These are phyloP conservation scores for Ceratocystis cubensis DNA, from an alignment of 2,329 filamentous ascomycete genomes.

Conservation along the genomic window DNA sequence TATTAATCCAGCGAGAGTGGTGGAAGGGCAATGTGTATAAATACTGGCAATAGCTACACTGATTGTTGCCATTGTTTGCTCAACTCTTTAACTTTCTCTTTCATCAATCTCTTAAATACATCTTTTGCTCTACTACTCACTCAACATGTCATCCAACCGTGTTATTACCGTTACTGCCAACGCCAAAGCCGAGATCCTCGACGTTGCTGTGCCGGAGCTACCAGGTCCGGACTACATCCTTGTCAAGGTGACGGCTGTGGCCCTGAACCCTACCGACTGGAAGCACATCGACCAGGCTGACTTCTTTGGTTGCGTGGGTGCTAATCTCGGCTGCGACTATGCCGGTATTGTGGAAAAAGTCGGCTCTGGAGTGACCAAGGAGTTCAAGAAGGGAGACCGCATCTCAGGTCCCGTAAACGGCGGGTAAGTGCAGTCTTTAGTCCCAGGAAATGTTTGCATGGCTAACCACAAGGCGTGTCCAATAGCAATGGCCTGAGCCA, in stretches of 20 bases:
- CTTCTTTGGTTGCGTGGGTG: constrained; percentile 22
- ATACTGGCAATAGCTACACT: neutral
- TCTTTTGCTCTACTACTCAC: neutral
- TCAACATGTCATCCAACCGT: constrained; percentile 16
- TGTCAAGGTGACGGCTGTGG: constrained; percentile 29
- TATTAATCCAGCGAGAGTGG: too few relatives aligned
- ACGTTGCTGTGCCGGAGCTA: constrained; percentile 22
- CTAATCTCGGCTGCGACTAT: constrained; percentile 35
- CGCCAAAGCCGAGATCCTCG: constrained; percentile 27
- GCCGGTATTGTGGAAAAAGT: constrained; percentile 37
- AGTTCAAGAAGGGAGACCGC: constrained; percentile 37
- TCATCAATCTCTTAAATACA: neutral
- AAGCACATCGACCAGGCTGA: constrained; percentile 27
- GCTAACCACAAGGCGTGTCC: neutral
- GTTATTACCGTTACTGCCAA: constrained; percentile 9
- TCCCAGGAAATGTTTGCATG: neutral
- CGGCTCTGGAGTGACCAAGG: constrained; percentile 32
- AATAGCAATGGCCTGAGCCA: constrained; percentile 23
- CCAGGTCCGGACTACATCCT: constrained; percentile 26
- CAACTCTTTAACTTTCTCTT: neutral
- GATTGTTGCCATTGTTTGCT: neutral
- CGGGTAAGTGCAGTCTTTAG: constrained; percentile 21
- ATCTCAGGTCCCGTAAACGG: constrained; percentile 33
- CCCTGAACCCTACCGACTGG: constrained; percentile 31
- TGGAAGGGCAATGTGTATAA: neutral